Base-by-base conservation (phyloP, 495 filamentous ascomycete species). In the Podospora australis region DNA sequence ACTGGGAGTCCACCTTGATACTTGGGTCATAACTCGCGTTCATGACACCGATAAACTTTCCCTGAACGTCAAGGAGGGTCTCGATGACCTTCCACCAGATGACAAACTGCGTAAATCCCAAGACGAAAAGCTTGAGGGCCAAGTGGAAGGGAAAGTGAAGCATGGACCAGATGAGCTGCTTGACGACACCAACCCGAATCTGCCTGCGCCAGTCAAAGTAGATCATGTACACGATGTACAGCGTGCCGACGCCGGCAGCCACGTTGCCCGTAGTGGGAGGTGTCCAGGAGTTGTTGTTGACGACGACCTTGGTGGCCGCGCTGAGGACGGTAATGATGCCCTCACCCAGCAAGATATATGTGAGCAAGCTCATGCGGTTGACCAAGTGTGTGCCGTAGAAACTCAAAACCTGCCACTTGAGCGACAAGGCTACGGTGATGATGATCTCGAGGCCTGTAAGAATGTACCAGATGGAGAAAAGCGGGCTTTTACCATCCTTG, bases 301-400 rank as follows among this genome's bases (percentile, higher is more conserved):
- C 39, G 1, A 63, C 59, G 13, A 69, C 56, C 17, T 45, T 60
- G 6, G 55, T 42, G 8, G 65, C 56, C n/a, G 54, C 58, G 11
- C 59, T 51, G 10, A 50, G 49, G 17, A 63, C 39, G 11, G 53
- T 45, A 10, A 64, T 55, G 26, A 83, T 72, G 23, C 81, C 80
- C 59, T 86, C 82, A 10, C 83, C 83, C 44, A 87, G 70, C 46
- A 84, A 80, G 56, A 86, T 83, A 39, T 84, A 68, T 1, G 82
- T 86, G 19, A 86, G 69, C 6, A 86, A 70, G 21, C 72, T 74
- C 75, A 86, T 78, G 29, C 84, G 70, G 34, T 80, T 70, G 35
- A 76, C 74, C 42, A 87, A 66, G 59, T 85, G 81, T 3, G 80
- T 84, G 24, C 77, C 69, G 52, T 80, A 72, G 59, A 87, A 82